These are phyloP conservation scores for Taxawa tesnikishii DNA, from an alignment of 2,329 filamentous ascomycete genomes.

Conservation along the genomic window DNA sequence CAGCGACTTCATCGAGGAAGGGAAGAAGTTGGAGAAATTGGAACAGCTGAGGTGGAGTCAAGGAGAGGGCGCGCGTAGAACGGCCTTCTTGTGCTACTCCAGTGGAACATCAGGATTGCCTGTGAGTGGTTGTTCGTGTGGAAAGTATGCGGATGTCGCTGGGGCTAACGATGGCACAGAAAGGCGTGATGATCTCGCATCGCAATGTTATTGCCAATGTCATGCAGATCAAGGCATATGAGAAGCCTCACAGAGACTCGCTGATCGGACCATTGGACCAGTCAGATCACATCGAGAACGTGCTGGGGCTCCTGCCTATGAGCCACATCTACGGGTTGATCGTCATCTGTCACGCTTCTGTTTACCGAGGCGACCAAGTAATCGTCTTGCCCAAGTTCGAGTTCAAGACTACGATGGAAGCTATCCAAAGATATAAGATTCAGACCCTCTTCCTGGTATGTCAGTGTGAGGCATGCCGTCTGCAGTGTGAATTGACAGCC, in stretches of 20 bases:
- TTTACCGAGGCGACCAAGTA: slow-evolving; percentile 61
- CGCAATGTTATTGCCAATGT: slow-evolving; percentile 67
- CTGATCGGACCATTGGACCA: slow-evolving; percentile 26
- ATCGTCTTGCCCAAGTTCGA: slow-evolving; percentile 69
- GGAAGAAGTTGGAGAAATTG: slow-evolving; percentile 40
- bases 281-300: slow-evolving; percentile 36
- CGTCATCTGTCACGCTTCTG: slow-evolving; percentile 51
- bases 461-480: too few species aligned
- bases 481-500: not conserved
- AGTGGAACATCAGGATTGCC: slow-evolving; percentile 70
- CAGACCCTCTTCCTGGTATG: slow-evolving; percentile 49
- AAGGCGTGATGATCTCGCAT: slow-evolving; percentile 77
- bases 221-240: slow-evolving; percentile 46
- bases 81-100: slow-evolving; percentile 68
- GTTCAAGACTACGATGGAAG: slow-evolving; percentile 47
- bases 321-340: slow-evolving; percentile 75
- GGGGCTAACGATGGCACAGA: slow-evolving; percentile 30
- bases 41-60: slow-evolving; percentile 43
- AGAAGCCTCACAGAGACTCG: slow-evolving; percentile 29
- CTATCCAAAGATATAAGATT: slow-evolving; percentile 60
- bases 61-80: slow-evolving; percentile 55
- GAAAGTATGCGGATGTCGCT: not conserved
- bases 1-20: slow-evolving; percentile 52
- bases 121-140: slow-evolving; percentile 30
- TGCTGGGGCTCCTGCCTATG: slow-evolving; percentile 61